Conservation (phyloP, 1,284 basidiomycete species). For the Naganishia sp. region DNA sequence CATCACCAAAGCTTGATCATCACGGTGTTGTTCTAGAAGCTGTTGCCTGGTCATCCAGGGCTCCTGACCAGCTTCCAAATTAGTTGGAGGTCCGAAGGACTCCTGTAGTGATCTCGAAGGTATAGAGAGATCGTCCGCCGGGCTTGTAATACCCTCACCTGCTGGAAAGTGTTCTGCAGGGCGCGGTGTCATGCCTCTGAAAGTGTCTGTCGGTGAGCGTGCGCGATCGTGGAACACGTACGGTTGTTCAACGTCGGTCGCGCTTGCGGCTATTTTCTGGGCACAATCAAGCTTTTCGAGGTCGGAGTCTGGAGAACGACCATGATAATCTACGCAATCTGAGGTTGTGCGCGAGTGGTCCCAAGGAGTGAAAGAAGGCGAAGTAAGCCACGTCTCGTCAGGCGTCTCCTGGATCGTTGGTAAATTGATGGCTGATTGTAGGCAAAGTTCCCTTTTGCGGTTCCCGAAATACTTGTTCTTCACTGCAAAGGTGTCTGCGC, state of each 20-base stretch:
- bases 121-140: neutral
- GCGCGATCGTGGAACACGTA: neutral
- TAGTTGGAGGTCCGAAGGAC: neutral
- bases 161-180: neutral
- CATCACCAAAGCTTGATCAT: too few relatives aligned
- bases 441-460: neutral
- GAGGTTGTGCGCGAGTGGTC: too few relatives aligned
- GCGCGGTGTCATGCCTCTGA: neutral
- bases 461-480: conserved; percentile 13
- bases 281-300: too few relatives aligned
- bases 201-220: neutral
- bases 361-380: neutral
- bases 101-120: neutral
- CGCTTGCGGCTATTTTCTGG: neutral
- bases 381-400: neutral
- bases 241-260: neutral
- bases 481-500: neutral
- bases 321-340: too few relatives aligned
- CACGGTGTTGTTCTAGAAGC: too few relatives aligned
- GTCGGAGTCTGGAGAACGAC: too few relatives aligned
- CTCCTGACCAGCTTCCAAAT: too few relatives aligned
- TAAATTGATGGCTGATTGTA: neutral
- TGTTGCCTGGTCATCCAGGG: too few relatives aligned
- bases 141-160: neutral
- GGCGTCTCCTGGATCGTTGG: conserved; percentile 6